Base-by-base conservation (phyloP, 345 rosid species). In the Adansonia digitata region DNA sequence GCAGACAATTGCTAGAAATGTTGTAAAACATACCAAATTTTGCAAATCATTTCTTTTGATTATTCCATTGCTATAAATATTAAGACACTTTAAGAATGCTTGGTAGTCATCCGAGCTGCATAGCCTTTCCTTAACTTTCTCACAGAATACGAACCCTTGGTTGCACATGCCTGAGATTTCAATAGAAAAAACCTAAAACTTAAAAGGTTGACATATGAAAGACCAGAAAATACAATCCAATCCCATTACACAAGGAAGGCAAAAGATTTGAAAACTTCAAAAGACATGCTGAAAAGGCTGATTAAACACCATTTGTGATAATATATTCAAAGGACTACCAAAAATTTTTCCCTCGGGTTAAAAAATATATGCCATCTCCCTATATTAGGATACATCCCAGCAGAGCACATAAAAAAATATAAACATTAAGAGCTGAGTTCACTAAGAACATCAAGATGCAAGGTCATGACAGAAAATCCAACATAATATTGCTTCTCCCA, bases 41-140 rank as follows among this genome's bases (percentile, higher is more conserved):
- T 89, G 93, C 77, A 95, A 84, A 71, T 95, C 97, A 59, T 78
- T 86, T 86, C 80, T 89, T 78, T 87, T 84, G 59, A 95, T 93
- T 73, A 95, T 95, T 77, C 94, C 91, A 69, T 84, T 90, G 90
- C 89, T 91, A 74, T 85, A 95, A 22, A 95, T 90, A 81, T 93
- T 82, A 66, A 95, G 96, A 75, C 96, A 90, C 88, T 85, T 95
- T 86, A 95, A 84, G 82, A 95, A 95, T 72, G 97, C 85, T 85
- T 95, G 99, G 77, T 90, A 95, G 82, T 95, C 99, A 75, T 90
- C 97, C 71, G 91, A 79, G 73, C 85, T 93, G 87, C 96, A 86
- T 48, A 95, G 77, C 81, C 86, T 89, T 85, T 93, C 99, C 91
- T 95, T 93, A 31, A 95, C 97, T 84, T 91, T 95, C 81, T 93